A percentile compares a stretch with the other conserved stretches of the same genome.
phyloP scores from a whole-genome alignment of 2,329 filamentous ascomycete genomes.

The Teratosphaeria zuluensis region DNA sequence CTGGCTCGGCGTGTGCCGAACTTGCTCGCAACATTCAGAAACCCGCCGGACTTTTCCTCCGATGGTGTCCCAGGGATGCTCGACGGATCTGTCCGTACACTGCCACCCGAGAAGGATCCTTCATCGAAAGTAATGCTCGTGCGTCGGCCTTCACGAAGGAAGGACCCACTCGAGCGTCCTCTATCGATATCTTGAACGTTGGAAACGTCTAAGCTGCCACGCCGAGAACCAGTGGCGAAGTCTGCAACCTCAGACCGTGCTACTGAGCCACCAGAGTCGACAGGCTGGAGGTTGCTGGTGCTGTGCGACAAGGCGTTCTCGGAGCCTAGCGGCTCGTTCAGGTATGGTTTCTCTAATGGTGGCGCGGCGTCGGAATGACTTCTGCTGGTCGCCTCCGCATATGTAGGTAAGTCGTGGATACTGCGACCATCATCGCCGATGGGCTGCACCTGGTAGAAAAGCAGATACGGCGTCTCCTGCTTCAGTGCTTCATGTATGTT shows the following conservation, averaged over 20 bases:
- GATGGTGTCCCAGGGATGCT: slow-evolving; percentile 32
- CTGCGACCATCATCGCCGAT: slow-evolving; percentile 57
- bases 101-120: slow-evolving; percentile 21
- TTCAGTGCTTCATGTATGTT: slow-evolving; percentile 69
- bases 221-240: slow-evolving; percentile 14
- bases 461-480: slow-evolving; percentile 83
- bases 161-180: slow-evolving; percentile 25
- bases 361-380: slow-evolving; percentile 16
- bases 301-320: slow-evolving; percentile 11
- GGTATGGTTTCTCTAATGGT: slow-evolving; percentile 15
- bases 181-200: slow-evolving; percentile 10
- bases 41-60: slow-evolving; percentile 29
- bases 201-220: slow-evolving; percentile 23
- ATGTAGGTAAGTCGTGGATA: slow-evolving; percentile 30
- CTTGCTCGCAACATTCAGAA: slow-evolving; percentile 22
- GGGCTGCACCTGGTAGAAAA: slow-evolving; percentile 92
- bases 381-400: slow-evolving; percentile 30
- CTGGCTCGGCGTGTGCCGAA: slow-evolving; percentile 21
- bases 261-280: slow-evolving; percentile 2
- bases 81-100: slow-evolving; percentile 14
- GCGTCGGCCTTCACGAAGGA: slow-evolving; percentile 27
- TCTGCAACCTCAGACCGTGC: slow-evolving; percentile 7
- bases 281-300: slow-evolving; percentile 2
- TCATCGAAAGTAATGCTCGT: slow-evolving; percentile 34
- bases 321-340: slow-evolving; percentile 10